Percentiles rank a stretch among this genome's conserved stretches.
These are phyloP conservation scores for Bocquillonia castaneifolia DNA, from an alignment of 441 rosid genomes.

Conservation along the genomic window DNA sequence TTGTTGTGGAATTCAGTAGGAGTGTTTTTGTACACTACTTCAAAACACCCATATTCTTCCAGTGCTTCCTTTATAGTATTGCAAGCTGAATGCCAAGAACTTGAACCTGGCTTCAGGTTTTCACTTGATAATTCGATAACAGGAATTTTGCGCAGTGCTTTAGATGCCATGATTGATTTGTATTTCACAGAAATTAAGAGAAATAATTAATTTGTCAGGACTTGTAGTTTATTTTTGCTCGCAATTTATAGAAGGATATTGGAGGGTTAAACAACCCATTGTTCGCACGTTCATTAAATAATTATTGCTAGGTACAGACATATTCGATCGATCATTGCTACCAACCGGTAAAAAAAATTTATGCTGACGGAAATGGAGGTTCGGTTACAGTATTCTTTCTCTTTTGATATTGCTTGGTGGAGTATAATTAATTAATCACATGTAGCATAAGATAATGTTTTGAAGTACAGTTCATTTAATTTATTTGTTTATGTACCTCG, in stretches of 20 bases:
- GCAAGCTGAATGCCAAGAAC: constrained; percentile 46
- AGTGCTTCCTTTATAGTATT: constrained; percentile 38
- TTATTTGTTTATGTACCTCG: too few relatives aligned
- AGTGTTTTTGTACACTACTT: constrained; percentile 35
- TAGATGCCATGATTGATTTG: constrained; percentile 23
- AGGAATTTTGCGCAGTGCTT: constrained; percentile 29
- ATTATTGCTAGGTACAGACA: too few relatives aligned
- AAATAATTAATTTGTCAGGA: neutral
- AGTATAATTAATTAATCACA: too few relatives aligned
- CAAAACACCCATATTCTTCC: constrained; percentile 51
- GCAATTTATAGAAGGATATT: constrained; percentile 4
- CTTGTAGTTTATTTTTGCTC: neutral
- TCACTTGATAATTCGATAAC: constrained; percentile 36
- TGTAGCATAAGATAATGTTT: too few relatives aligned
- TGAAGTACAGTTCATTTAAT: too few relatives aligned
- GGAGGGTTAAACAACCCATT: neutral
- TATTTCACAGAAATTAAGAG: neutral
- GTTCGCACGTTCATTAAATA: too few relatives aligned
- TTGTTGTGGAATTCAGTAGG: constrained; percentile 33
- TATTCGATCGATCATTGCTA: too few relatives aligned
- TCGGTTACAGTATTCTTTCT: too few relatives aligned
- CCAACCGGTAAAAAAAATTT: too few relatives aligned
- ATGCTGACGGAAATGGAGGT: too few relatives aligned
- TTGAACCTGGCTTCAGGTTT: constrained; percentile 38
- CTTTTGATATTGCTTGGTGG: too few relatives aligned